A percentile compares a stretch with the other conserved stretches of the same genome.
Conservation (phyloP, 2,329 filamentous ascomycete species). For the Hypoxylon sp. region DNA sequence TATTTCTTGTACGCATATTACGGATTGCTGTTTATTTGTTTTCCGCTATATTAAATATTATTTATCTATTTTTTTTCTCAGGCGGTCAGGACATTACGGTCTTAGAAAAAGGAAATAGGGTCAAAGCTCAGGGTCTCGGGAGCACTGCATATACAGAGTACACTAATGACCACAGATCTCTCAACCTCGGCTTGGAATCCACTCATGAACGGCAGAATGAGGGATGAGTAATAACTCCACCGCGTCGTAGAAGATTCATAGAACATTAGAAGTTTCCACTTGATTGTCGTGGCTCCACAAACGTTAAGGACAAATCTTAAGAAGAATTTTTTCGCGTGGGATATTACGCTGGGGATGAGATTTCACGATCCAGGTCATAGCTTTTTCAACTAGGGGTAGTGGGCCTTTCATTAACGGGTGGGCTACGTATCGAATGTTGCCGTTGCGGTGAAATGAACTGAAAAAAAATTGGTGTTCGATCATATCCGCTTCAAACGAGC, state of each 20-base stretch:
- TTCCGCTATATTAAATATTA: background rate
- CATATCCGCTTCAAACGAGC: constrained; percentile 26
- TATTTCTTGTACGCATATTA: constrained; percentile 4
- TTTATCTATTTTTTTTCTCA: background rate
- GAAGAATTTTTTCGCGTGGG: constrained; percentile 35
- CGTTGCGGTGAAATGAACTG: constrained; percentile 41
- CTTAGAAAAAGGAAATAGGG: constrained; percentile 7
- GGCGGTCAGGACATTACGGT: constrained; percentile 22
- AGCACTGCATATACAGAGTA: constrained; percentile 7
- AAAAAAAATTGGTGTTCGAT: constrained; percentile 25
- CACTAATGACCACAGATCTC: constrained; percentile 18
- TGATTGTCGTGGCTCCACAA: constrained; percentile 43
- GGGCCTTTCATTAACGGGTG: constrained; percentile 38
- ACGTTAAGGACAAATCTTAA: constrained; percentile 36
- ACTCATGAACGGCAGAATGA: constrained; percentile 7
- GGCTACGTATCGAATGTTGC: constrained; percentile 37
- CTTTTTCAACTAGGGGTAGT: constrained; percentile 40
- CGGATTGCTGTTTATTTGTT: constrained; percentile 12
- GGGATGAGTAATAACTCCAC: constrained; percentile 41
- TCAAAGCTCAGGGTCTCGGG: constrained; percentile 1
- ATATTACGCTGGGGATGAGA: constrained; percentile 40
- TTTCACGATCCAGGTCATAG: constrained; percentile 39
- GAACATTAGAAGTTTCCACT: constrained; percentile 44
- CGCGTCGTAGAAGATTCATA: constrained; percentile 45
- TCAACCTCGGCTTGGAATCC: constrained; percentile 15